Conservation (phyloP, 2,329 filamentous ascomycete genomes). For the Fusarium begoniae region DNA sequence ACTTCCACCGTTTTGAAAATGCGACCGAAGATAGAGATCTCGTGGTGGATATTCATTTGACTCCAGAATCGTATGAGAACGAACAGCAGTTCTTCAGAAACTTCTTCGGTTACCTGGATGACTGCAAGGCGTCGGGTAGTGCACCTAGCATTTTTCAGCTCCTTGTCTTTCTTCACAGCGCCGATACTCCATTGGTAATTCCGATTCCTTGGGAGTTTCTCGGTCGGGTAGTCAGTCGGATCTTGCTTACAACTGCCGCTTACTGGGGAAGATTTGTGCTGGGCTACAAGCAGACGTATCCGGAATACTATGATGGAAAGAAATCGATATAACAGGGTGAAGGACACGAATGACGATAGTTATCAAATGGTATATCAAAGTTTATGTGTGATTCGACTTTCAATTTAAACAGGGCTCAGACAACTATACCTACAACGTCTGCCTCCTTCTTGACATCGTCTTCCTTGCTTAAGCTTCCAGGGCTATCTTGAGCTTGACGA, state of each 20-base stretch:
- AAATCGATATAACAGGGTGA: not conserved
- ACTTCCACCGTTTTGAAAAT: slow-evolving; percentile 13
- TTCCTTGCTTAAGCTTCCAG: not conserved
- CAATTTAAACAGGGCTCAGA: not conserved
- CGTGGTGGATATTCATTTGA: not conserved
- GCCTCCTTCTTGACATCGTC: not conserved
- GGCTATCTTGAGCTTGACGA: not conserved
- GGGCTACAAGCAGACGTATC: not conserved
- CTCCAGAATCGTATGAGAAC: not conserved
- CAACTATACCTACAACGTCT: not conserved
- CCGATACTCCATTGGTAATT: not conserved
- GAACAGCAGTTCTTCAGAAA: slow-evolving; percentile 9
- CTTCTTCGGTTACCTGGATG: slow-evolving; percentile 5
- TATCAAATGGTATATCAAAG: fast-evolving
- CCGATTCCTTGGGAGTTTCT: not conserved
- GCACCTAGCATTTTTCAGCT: slow-evolving; percentile 5
- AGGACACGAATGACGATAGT: fast-evolving
- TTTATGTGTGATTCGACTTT: not conserved
- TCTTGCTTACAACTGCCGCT: not conserved
- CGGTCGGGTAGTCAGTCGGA: not conserved
- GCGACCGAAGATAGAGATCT: not conserved
- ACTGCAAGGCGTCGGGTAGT: not conserved
- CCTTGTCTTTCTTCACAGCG: slow-evolving; percentile 3
- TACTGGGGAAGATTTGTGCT: not conserved
- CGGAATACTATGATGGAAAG: not conserved